Base-by-base conservation (phyloP, 208 protist species). In the Acanthamoeba castellanii region DNA sequence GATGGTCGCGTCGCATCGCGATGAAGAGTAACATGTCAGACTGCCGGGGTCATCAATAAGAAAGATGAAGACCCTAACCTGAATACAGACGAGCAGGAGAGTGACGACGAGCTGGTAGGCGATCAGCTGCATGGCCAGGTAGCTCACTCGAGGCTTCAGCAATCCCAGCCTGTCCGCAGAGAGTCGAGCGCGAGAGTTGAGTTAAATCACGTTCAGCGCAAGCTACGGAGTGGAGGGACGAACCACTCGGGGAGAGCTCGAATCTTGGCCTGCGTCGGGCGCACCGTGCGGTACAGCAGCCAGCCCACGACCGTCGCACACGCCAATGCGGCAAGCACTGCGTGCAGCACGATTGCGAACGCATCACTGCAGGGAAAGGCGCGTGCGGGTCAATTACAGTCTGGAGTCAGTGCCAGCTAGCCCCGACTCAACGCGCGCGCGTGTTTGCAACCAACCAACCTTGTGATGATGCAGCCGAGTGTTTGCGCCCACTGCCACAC, bases 91-190 rank as follows among this genome's bases (percentile, higher is more conserved):
- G 30, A 88, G 81, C n/a, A 88, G 14, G 42, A 30, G 18, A 2
- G 52, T 88, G 11, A 64, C 81, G 52, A 45, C 0, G 16, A 92
- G 87, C 34, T 92, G 87, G 47, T 92, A 92, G 61, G 59, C 30
- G 37, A 92, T 68, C 8, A 92, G 52, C 9, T 30, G 16, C 14
- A 92, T 42, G 27, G 87, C 25, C 25, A 92, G 87, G 11, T 55
- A 55, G 87, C 87, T 92, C 61, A 92, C 61, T 6, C 52, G 30
- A 34, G 34, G 55, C 4, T 42, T 30, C 5, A 22, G 16, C 59
- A 92, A 55, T 30, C 87, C 87, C 16, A 92, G 25, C 87, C 87
- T 92, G n/a, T 11, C 22, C 8, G 20, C 2, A 9, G 0, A 34
- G 2, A 59, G 55, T 59, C 11, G 18, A 59, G 55, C 20, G 34